phyloP scores from a whole-genome alignment of 805 yeast genomes.

The Ogataea methanolica region DNA sequence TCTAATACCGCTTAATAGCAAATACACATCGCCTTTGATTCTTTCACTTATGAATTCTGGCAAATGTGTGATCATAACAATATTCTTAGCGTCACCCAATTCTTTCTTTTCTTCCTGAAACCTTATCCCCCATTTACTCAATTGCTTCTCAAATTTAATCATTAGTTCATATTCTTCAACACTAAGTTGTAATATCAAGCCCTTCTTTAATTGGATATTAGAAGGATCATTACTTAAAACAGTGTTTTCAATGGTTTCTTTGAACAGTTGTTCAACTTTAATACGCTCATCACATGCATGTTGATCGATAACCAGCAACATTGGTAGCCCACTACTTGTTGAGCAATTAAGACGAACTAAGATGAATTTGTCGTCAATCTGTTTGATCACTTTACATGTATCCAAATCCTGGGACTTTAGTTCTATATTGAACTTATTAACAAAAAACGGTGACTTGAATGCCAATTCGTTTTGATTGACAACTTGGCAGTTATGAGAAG shows the following conservation, averaged over 20 bases:
- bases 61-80: slow-evolving; percentile 34
- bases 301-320: slow-evolving; percentile 57
- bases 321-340: not conserved
- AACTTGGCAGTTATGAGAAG: not conserved
- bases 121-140: slow-evolving; percentile 43
- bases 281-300: slow-evolving; percentile 85
- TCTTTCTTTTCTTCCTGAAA: not conserved
- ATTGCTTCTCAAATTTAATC: slow-evolving; percentile 21
- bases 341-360: slow-evolving; percentile 30
- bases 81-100: not conserved
- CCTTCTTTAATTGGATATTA: slow-evolving; percentile 3
- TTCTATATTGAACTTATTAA: slow-evolving; percentile 2
- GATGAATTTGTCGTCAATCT: slow-evolving; percentile 63
- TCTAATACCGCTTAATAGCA: slow-evolving; percentile 35
- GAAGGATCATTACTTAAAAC: not conserved
- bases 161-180: slow-evolving; percentile 32
- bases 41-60: slow-evolving; percentile 37
- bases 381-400: slow-evolving; percentile 40
- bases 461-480: not conserved
- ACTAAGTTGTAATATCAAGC: slow-evolving; percentile 20
- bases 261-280: slow-evolving; percentile 47
- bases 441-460: slow-evolving; percentile 14
- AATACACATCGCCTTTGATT: slow-evolving; percentile 16
- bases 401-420: slow-evolving; percentile 21
- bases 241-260: slow-evolving; percentile 31